A percentile compares a stretch with the other conserved stretches of the same genome.
Evolutionary conservation across 352 stramenopile genomes (phyloP).

Genomic region (Thalassiosira sp.): DNA sequence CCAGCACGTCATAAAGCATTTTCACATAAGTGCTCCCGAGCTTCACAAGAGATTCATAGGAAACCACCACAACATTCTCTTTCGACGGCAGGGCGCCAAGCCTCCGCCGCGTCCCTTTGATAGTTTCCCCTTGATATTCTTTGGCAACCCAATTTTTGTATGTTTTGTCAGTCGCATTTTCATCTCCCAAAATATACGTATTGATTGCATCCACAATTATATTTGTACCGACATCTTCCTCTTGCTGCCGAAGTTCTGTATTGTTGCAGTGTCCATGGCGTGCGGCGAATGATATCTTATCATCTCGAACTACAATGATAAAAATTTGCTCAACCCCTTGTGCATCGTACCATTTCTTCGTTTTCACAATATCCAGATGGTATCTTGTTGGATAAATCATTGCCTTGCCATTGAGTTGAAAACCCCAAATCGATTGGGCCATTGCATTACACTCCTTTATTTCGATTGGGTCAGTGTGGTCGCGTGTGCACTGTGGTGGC

Average conservation of each 20-base stretch:
- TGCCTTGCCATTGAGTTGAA: constrained; percentile 15
- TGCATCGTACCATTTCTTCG: constrained; percentile 33
- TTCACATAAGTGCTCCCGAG: constrained; percentile 28
- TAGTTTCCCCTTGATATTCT: constrained; percentile 14
- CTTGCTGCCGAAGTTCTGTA: constrained; percentile 13
- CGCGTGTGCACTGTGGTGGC: constrained; percentile 14
- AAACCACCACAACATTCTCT: constrained; percentile 27
- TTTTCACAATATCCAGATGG: constrained; percentile 28
- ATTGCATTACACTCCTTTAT: constrained; percentile 18
- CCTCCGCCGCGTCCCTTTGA: neutral
- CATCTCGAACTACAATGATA: constrained; percentile 31
- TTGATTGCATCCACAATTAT: constrained; percentile 40
- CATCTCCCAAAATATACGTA: constrained; percentile 19
- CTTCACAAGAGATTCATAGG: constrained; percentile 45
- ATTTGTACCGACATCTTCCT: constrained; percentile 29
- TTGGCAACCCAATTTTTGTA: constrained; percentile 22
- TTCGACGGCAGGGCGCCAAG: constrained; percentile 8
- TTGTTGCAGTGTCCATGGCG: constrained; percentile 11
- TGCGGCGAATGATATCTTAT: constrained; percentile 18
- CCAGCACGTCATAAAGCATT: constrained; percentile 32
- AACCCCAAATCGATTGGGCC: constrained; percentile 14
- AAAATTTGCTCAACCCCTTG: constrained; percentile 38
- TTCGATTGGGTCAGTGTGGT: neutral
- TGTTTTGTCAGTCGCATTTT: constrained; percentile 19
- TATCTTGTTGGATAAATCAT: constrained; percentile 30